These are phyloP conservation scores for Alectoria sarmentosa DNA, from an alignment of 495 filamentous ascomycete species.

Conservation along the genomic window DNA sequence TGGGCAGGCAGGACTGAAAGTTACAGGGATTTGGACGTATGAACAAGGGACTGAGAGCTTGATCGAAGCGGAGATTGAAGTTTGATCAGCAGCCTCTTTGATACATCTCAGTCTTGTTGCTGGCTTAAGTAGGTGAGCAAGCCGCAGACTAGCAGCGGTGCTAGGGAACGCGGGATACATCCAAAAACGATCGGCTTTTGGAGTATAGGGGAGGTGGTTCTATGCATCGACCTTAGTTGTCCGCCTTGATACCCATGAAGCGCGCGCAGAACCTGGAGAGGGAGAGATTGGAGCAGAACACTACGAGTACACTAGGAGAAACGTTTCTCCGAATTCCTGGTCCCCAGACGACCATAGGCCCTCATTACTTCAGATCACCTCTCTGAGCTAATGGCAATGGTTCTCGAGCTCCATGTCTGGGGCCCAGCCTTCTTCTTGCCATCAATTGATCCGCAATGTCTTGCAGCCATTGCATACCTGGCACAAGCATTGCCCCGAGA, in stretches of 20 bases:
- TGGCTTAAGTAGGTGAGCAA: too few species aligned
- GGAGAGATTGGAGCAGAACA: too few species aligned
- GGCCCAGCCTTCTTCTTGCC: conserved; percentile 81
- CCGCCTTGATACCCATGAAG: too few species aligned
- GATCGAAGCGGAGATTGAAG: not conserved
- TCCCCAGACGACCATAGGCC: not conserved
- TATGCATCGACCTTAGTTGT: too few species aligned
- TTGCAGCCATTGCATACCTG: conserved; percentile 68
- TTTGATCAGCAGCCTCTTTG: not conserved
- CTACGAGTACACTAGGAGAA: too few species aligned
- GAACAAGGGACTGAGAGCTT: not conserved
- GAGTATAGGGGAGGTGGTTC: too few species aligned
- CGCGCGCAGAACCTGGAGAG: too few species aligned
- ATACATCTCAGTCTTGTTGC: not conserved
- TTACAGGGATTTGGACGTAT: conserved; percentile 13
- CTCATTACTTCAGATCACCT: conserved; percentile 1
- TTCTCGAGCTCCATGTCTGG: conserved; percentile 76
- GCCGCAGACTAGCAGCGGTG: too few species aligned
- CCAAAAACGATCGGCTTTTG: too few species aligned
- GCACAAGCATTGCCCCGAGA: conserved; percentile 47
- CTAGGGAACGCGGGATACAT: too few species aligned
- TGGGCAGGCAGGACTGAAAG: conserved; percentile 40
- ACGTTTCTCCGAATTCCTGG: not conserved
- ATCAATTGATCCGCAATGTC: conserved; percentile 84
- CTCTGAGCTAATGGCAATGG: not conserved